Conservation (phyloP, 2,329 filamentous ascomycete genomes). For the Acephala macrosclerotiorum region DNA sequence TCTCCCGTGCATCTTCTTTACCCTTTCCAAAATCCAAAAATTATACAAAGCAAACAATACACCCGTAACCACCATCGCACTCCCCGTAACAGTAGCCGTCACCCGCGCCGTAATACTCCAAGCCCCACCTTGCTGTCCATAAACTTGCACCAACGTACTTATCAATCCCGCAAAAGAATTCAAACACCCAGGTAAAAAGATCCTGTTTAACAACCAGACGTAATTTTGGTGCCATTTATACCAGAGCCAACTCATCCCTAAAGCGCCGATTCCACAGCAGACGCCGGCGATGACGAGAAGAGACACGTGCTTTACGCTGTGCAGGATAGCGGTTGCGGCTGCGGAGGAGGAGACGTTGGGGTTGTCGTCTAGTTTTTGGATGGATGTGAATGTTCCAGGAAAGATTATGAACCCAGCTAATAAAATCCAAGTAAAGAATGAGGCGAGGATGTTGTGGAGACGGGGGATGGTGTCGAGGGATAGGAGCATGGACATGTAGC, state of each 20-base stretch:
- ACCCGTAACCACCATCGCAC: constrained; percentile 32
- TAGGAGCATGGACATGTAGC: constrained; percentile 42
- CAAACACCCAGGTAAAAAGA: constrained; percentile 41
- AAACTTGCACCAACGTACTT: constrained; percentile 39
- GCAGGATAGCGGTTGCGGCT: constrained; percentile 27
- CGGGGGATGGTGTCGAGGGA: constrained; percentile 40
- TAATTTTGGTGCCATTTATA: constrained; percentile 33
- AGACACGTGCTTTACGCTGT: constrained; percentile 35
- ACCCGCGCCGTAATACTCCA: constrained; percentile 41
- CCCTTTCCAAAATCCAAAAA: constrained; percentile 36
- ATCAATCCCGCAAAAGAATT: constrained; percentile 40
- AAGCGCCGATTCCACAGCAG: constrained; percentile 36
- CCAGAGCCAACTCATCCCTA: constrained; percentile 40
- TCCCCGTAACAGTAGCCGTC: constrained; percentile 37
- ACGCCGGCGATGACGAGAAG: constrained; percentile 35
- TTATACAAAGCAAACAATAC: constrained; percentile 40
- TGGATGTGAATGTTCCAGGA: constrained; percentile 40
- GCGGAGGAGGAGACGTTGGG: constrained; percentile 17
- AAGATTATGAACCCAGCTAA: constrained; percentile 43
- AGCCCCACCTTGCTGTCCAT: constrained; percentile 32
- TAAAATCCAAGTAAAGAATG: constrained; percentile 42
- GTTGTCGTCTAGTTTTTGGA: constrained; percentile 23
- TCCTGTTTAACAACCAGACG: constrained; percentile 40
- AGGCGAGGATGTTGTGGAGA: constrained; percentile 40
- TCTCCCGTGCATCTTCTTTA: constrained; percentile 37